Conservation (phyloP, 2,329 filamentous ascomycete species). For the Diaporthe sp. region DNA sequence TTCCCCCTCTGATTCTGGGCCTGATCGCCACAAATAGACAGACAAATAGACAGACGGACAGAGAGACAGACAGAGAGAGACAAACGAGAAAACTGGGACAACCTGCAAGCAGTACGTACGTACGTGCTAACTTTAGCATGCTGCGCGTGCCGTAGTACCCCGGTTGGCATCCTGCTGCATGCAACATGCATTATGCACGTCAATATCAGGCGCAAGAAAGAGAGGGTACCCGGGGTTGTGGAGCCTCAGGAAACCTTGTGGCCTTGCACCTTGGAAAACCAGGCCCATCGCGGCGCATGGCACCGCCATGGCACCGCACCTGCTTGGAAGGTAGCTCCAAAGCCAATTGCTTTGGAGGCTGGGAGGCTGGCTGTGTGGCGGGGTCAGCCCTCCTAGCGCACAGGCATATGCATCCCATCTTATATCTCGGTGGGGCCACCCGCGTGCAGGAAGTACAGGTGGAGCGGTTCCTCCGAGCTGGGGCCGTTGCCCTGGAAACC, state of each 20-base stretch:
- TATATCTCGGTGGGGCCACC: neutral
- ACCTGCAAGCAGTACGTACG: neutral
- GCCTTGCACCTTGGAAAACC: neutral
- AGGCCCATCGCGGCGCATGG: neutral
- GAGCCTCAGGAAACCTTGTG: constrained; percentile 12
- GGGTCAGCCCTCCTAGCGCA: constrained; percentile 22
- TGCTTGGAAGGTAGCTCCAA: constrained; percentile 21
- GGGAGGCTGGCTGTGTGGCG: neutral
- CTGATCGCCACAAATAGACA: neutral
- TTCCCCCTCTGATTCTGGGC: neutral
- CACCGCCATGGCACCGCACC: neutral
- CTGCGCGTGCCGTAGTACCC: neutral
- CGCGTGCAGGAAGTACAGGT: too few relatives aligned
- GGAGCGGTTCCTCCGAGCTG: neutral
- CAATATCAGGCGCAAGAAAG: neutral
- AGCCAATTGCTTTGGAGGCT: constrained; percentile 12
- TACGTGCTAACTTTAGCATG: neutral
- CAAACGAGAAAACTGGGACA: neutral
- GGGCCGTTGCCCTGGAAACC: constrained; percentile 21
- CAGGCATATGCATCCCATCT: constrained; percentile 15
- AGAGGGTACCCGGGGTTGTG: neutral
- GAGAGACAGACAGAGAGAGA: neutral
- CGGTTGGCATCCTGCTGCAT: constrained; percentile 5
- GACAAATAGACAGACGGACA: neutral
- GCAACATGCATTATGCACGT: constrained; percentile 20